These are phyloP conservation scores for Euphorbia tirucalli DNA, from an alignment of 345 rosid species.

Conservation along the genomic window DNA sequence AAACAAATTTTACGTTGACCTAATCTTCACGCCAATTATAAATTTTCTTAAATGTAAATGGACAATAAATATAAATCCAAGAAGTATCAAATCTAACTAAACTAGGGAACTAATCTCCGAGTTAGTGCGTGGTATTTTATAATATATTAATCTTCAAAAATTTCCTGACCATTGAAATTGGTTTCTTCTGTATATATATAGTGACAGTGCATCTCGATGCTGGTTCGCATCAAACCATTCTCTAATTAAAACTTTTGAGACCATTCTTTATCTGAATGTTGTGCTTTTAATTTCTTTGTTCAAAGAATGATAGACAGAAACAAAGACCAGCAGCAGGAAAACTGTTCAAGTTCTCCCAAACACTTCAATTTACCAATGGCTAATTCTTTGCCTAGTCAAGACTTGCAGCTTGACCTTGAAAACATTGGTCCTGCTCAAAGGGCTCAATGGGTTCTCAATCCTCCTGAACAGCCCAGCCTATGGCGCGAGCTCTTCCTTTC, in stretches of 20 bases:
- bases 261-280: slow-evolving; percentile 8
- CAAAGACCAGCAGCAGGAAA: slow-evolving; percentile 27
- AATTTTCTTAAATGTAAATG: too few species aligned
- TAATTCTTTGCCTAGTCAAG: slow-evolving; percentile 35
- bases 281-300: not conserved
- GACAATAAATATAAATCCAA: too few species aligned
- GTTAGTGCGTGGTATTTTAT: not conserved
- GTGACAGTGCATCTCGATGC: not conserved
- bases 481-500: slow-evolving; percentile 48
- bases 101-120: not conserved
- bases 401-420: slow-evolving; percentile 42
- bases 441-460: slow-evolving; percentile 63
- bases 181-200: slow-evolving; percentile 13
- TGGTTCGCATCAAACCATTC: slow-evolving; percentile 20
- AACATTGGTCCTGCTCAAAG: slow-evolving; percentile 30
- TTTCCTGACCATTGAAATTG: slow-evolving; percentile 14
- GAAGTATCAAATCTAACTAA: not conserved
- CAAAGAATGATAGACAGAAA: slow-evolving; percentile 12
- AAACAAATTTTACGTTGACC: too few species aligned
- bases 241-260: slow-evolving; percentile 11
- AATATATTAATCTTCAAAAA: not conserved
- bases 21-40: too few species aligned
- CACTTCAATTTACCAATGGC: slow-evolving; percentile 74
- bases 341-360: slow-evolving; percentile 72
- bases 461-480: slow-evolving; percentile 65